Base-by-base conservation (phyloP, 768 basidiomycete genomes). In the Tylopilus subfusipes region DNA sequence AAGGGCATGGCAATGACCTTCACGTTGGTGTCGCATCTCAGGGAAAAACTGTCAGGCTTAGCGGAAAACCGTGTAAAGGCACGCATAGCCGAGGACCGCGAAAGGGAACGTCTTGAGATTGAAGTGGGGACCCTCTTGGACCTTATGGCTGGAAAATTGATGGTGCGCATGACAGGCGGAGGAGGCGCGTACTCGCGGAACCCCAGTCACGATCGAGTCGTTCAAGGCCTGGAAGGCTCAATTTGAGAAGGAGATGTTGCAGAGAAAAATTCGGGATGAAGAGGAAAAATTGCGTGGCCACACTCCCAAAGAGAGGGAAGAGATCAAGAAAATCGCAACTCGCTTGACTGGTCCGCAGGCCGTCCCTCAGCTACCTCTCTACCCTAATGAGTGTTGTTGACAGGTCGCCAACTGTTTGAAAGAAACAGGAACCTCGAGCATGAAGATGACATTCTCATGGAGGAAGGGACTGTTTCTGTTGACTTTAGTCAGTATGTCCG, bases 1-100 rank as follows among this genome's bases (percentile, higher is more conserved):
- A 64, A 92, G 21, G 93, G 93, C 40, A 95, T 95, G 88, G 94
- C 97, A 3, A 98, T 98, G 94, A 95, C 94, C 18, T 99, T 97
- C 67, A 93, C 96, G 0, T 77, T 99, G 18, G 86, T 93, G 12
- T 87, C 90, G 0, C 86, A 89, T 62, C 79, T 97, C 42, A 79
- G 89, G 59, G 94, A 98, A 70, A 77, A 82, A 47, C 74, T 98
- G 16, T 81, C 85, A 5, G 64, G 67, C 18, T 72, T 95, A 24
- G 81, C 93, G 33, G 79, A 79, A 36, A 64, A 72, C 42, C 81
- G 91, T 58, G 76, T 75, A 19, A 84, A 84, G 53, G 78, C 70
- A 54, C 77, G 73, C 57, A 76, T 78, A 50, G 75, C 77, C 58
- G 84, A 82, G 63, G 91, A 85, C 50, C 78, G 68, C 52, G 91